Evolutionary conservation across 139 green algal genomes (phyloP), one percentile per base, ranked within the genome.

Genomic region (Raphidocelis subcapitata): DNA sequence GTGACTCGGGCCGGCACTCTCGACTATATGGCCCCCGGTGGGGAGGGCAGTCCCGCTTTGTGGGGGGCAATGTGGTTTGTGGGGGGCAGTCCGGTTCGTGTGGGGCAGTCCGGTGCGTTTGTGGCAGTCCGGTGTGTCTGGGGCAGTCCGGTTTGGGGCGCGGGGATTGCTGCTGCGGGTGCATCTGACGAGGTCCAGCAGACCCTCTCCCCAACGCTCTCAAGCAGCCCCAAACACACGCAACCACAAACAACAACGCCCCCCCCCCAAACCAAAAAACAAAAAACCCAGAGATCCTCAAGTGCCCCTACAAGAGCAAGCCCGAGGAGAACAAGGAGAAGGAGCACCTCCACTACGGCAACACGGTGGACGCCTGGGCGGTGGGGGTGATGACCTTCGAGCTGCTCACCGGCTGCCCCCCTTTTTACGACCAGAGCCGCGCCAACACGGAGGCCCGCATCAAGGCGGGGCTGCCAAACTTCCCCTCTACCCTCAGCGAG

Each of bases 331-430:
- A 88, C 78, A 91, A 91, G 75, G 73, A 82, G 62, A 81, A 77
- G 44, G 35, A 37, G 21, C 72, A 77, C 33, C 74, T 87, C 14
- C 52, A 73, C 26, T 88, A 88, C 52, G 41, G 72, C 63, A 65
- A 72, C 63, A 78, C 81, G 20, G 91, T 96, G 20, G 92, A 97
- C 85, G 92, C 87, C 72, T 97, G 92, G 92, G 84, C 88, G 1
- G 87, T 95, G 46, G 92, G 92, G 36, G 86, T 97, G n/a, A 72
- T 97, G 5, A 69, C 91, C 2, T 97, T 90, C 57, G 91, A 97
- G 80, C 86, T 97, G 75, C 69, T 96, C n/a, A 81, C 88, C 15
- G 92, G 90, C 59, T 92, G 84, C 75, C 86, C 90, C 10, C 90
- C 90, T 15, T 95, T 95, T 60, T 92, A 84, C 69, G 85, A 94